Evolutionary conservation across 2,329 filamentous ascomycete species (phyloP), one percentile per base, ranked within the genome.

Genomic region (Pseudogymnoascus verrucosus): DNA sequence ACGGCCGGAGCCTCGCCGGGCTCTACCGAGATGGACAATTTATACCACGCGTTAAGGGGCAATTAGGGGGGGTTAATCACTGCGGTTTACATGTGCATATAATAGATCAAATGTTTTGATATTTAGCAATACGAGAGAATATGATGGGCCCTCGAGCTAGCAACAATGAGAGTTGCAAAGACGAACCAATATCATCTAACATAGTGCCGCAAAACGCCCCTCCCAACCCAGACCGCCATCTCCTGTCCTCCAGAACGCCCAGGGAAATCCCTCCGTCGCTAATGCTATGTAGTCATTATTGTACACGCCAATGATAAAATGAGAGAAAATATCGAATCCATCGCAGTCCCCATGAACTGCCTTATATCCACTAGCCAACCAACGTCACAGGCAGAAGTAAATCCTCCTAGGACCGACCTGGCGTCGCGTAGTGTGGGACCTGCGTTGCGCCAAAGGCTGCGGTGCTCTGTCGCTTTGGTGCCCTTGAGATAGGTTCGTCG

Each of bases 401-500:
- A 57, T 11, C n/a, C 5, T n/a, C 11, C n/a, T 34, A 57, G 7
- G 51, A 34, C 26, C 51, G 51, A 10, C 51, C 28, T 26, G 51
- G 51, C 2, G 28, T 57, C 1, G 51, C 51, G 28, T 19, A 57
- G 28, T 57, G 51, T 34, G 51, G 51, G 34, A 57, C 28, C 19
- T 57, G 51, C 28, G n/a, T 34, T 1, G 34, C 6, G 21, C 8
- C 34, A 39, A 42, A 61, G 19, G 59, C n/a, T 26, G 59, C 59
- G 6, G 31, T 60, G 31, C 51, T 60, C 60, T 71, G 72, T 42
- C 72, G 67, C 65, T 77, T 77, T 5, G 71, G 68, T 28, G 69
- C 63, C 63, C 71, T 70, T 37, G 67, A 65, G n/a, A 70, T 57
- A 7, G 72, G 78, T 8, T 75, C 76, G 40, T 79, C 78, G 44